Conservation (phyloP, 1,284 basidiomycete species). For the Ustilago hordei region DNA sequence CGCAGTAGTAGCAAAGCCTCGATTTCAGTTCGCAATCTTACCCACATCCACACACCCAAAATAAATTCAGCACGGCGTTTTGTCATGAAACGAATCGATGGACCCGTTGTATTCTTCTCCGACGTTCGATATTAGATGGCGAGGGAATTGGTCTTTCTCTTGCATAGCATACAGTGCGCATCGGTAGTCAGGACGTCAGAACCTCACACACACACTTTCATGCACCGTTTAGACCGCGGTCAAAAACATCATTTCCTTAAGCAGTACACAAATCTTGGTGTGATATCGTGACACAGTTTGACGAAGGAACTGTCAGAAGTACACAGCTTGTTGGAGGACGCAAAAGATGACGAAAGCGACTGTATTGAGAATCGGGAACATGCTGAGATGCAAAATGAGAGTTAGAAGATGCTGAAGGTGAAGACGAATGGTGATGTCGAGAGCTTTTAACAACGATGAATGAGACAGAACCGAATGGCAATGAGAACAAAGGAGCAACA, state of each 20-base stretch:
- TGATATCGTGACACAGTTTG: not conserved
- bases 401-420: too few species aligned
- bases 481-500: too few species aligned
- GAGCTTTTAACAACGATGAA: too few species aligned
- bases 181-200: constrained; percentile 1
- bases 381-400: too few species aligned
- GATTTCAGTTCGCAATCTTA: constrained; percentile 14
- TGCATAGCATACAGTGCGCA: not conserved
- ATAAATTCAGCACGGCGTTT: constrained; percentile 7
- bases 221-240: constrained; percentile 18
- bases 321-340: not conserved
- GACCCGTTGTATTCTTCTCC: constrained; percentile 22
- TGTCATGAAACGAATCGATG: not conserved
- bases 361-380: too few species aligned
- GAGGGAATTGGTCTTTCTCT: constrained; percentile 5
- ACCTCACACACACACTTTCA: constrained; percentile 16
- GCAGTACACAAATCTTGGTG: constrained; percentile 6
- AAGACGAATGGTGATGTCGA: too few species aligned
- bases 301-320: not conserved
- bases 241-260: constrained; percentile 34
- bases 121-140: constrained; percentile 1
- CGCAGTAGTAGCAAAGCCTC: not conserved
- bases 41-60: constrained; percentile 5
- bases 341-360: too few species aligned
- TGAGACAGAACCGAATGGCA: too few species aligned